Base-by-base conservation (phyloP, 2,329 filamentous ascomycete species). In the Exophiala dermatitidis region DNA sequence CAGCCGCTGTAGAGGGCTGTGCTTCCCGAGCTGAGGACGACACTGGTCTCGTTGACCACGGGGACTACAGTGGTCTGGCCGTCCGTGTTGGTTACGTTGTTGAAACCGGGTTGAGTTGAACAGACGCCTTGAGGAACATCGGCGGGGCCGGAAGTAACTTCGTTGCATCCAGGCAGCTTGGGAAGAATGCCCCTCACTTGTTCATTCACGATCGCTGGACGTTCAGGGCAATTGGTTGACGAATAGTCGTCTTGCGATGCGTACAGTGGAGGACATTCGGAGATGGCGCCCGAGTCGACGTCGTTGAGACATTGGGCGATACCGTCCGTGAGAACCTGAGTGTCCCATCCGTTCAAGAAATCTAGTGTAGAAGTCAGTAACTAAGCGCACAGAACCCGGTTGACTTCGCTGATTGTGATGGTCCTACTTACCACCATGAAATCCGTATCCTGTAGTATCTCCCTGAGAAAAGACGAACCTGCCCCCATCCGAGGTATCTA, bases 331-430 rank as follows among this genome's bases (percentile, higher is more conserved):
- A 93, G 77, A 69, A 88, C 82, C 2, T 74, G 72, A 7, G 72
- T 65, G 1, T 90, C 78, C 88, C 88, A 94, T 32, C 86, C 88
- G 66, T 78, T 83, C 63, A 90, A 82, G 70, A 90, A 90, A 66
- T 93, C 88, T 8, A 12, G 31, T 6, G n/a, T 10, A n/a, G 10
- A 30, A 31, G 26, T 50, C 47, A 43, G 62, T 90, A 19, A 19
- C 19, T 19, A 2, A 19, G 19, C 19, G 19, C 19, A 2, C 19
- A 2, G 19, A 19, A 19, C 1, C 1, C 1, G 19, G 19, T 19
- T 19, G 19, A 19, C 19, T 90, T 44, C 34, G n/a, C n/a, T 8
- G 34, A n/a, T 8, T 37, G 8, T 29, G 41, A 26, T 5, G 5
- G 6, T 29, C 5, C 87, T 74, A 46, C 93, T 70, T 47, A 89